phyloP scores from a whole-genome alignment of 139 green algal species.

The Nannochloris sp. region DNA sequence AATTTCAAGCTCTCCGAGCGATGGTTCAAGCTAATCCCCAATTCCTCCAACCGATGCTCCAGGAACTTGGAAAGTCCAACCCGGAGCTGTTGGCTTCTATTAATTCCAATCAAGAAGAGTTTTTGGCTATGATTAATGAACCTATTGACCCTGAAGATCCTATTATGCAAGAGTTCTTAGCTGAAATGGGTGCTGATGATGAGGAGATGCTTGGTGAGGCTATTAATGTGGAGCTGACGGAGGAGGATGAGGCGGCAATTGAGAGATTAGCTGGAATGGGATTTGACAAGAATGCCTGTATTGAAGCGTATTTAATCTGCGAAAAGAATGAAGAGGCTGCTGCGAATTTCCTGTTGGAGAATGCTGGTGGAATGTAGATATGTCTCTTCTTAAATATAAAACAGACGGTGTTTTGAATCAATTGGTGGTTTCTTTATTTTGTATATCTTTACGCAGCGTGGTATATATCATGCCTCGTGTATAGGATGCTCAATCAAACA shows the following conservation, averaged over 20 bases:
- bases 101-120: conserved; percentile 78
- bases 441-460: too few species aligned
- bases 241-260: conserved; percentile 73
- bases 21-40: conserved; percentile 85
- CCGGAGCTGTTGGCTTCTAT: conserved; percentile 84
- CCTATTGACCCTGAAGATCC: conserved; percentile 21
- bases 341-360: conserved; percentile 95
- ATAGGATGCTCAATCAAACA: too few species aligned
- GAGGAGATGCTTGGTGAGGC: background rate
- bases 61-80: conserved; percentile 87
- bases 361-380: conserved; percentile 17
- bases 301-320: conserved; percentile 91
- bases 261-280: conserved; percentile 77
- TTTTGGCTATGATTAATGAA: conserved; percentile 88
- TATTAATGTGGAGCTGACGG: conserved; percentile 56
- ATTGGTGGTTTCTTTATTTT: too few species aligned
- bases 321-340: conserved; percentile 93
- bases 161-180: conserved; percentile 28
- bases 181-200: conserved; percentile 6
- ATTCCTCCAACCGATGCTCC: conserved; percentile 95
- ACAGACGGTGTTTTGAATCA: too few species aligned
- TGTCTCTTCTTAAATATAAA: too few species aligned
- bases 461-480: too few species aligned
- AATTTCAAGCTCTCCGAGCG: conserved; percentile 80
- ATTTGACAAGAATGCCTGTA: conserved; percentile 62